Conservation (phyloP, 352 stramenopile species). For the Pythium vanterpoolii region DNA sequence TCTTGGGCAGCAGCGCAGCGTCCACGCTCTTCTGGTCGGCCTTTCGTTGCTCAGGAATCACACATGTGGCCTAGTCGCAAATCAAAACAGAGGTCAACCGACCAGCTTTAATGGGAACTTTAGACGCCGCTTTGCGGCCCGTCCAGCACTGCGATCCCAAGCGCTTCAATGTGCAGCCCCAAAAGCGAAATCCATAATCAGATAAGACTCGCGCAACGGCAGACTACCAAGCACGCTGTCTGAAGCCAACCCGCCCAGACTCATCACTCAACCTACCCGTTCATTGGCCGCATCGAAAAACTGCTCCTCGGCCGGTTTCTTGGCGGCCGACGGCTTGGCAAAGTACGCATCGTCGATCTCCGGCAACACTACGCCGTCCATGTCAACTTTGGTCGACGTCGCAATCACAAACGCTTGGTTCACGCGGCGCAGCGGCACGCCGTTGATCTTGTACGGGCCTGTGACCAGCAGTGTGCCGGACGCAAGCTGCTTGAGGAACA, state of each 20-base stretch:
- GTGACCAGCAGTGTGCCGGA: slow-evolving; percentile 95
- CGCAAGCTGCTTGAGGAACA: slow-evolving; percentile 96
- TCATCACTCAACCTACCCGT: slow-evolving; percentile 18
- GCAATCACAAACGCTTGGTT: slow-evolving; percentile 99
- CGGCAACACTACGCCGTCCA: slow-evolving; percentile 90
- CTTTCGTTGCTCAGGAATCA: slow-evolving; percentile 88
- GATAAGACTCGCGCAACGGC: too few relatives aligned
- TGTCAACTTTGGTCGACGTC: slow-evolving; percentile 96
- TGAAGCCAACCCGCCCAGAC: background rate
- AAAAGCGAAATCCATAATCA: too few relatives aligned
- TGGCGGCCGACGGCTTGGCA: slow-evolving; percentile 81
- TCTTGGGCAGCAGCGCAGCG: slow-evolving; percentile 60
- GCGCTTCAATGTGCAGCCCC: slow-evolving; percentile 31
- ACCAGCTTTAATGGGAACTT: slow-evolving; percentile 19
- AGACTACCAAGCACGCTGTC: background rate
- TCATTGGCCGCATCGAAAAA: slow-evolving; percentile 87
- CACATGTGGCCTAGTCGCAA: slow-evolving; percentile 36
- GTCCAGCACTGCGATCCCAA: slow-evolving; percentile 58
- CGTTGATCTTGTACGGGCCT: slow-evolving; percentile 97
- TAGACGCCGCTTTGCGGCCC: background rate
- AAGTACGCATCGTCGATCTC: slow-evolving; percentile 97
- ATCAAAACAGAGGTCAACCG: slow-evolving; percentile 14
- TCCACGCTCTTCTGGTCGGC: slow-evolving; percentile 96
- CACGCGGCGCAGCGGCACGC: slow-evolving; percentile 94
- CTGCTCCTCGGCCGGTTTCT: slow-evolving; percentile 95